Evolutionary conservation across 441 rosid genomes (phyloP).

Genomic region (Syzygium syzygioides): DNA sequence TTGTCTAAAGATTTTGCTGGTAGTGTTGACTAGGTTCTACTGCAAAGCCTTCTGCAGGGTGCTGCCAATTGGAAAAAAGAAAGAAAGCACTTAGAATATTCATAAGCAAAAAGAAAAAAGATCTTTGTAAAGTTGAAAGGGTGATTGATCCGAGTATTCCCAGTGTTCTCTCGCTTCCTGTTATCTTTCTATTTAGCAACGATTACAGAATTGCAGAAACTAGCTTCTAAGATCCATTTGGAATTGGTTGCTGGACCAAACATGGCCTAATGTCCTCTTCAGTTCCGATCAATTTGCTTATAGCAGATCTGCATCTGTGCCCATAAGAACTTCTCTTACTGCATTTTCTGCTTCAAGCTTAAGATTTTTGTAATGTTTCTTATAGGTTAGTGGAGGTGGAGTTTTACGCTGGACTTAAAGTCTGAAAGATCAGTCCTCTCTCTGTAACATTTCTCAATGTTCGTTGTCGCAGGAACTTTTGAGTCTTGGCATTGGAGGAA

Average conservation of each 20-base stretch:
- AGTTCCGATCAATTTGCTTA: not conserved
- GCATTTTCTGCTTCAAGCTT: not conserved
- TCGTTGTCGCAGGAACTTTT: constrained; percentile 32
- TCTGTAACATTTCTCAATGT: not conserved
- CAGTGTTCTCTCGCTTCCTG: not conserved
- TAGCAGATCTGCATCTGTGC: not conserved
- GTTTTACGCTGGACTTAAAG: not conserved
- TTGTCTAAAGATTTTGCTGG: not conserved
- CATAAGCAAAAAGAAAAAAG: not conserved
- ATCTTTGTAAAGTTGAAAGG: not conserved
- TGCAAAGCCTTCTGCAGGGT: not conserved
- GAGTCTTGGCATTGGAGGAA: not conserved
- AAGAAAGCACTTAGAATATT: not conserved
- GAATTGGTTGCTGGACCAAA: not conserved
- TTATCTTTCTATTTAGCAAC: not conserved
- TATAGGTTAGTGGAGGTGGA: not conserved
- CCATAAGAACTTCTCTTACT: not conserved
- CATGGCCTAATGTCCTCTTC: not conserved
- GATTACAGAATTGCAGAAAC: not conserved
- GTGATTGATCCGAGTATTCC: not conserved
- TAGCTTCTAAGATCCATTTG: not conserved
- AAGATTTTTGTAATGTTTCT: not conserved
- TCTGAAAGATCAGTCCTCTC: constrained; percentile 1
- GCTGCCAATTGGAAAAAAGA: not conserved
- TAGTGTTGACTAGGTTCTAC: not conserved